Evolutionary conservation across 225 moss, liverwort and hornwort genomes (phyloP), one percentile per base, ranked within the genome.

Genomic region (Pseudisothecium myosuroides): DNA sequence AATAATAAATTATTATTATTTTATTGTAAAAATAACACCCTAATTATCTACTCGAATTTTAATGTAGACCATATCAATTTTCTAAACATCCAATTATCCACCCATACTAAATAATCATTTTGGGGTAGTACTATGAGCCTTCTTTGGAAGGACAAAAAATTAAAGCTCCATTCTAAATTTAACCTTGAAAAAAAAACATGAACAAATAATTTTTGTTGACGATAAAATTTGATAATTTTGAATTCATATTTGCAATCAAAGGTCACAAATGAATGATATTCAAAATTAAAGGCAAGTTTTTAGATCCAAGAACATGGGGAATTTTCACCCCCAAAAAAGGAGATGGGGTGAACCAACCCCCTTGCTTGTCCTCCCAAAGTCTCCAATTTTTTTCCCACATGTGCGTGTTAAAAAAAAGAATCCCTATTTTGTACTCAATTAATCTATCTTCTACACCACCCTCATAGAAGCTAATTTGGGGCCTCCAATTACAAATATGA

Each of bases 141-240:
- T 11, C 1, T 47, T 11, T 31, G 0, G 0, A 2, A 32, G 4
- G 2, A 1, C 4, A 31, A 49, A 45, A 50, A 49, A 7, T 32
- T 32, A 12, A 50, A 20, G 1, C 3, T 75, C 19, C 0, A 19
- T 0, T 32, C 12, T 3, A 31, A 32, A 50, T 50, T 34, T 21
- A 34, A 76, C 13, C 3, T 34, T 21, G 1, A 3, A 21, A 52
- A 50, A 47, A 50, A 50, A 1, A 32, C 2, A 75, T 12, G 5
- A 47, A 32, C 2, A 12, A 75, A 31, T 0, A 50, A 13, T 31
- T 49, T 19, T 20, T 2, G 18, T 47, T 7, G 11, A 11, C 29
- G 10, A 47, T 47, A 6, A 47, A 74, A 34, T 22, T 76, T 32
- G 32, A 20, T 18, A 4, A 17, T 20, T 75, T 50, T 21, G 12